A percentile compares a stretch with the other conserved stretches of the same genome.
Evolutionary conservation across 768 basidiomycete genomes (phyloP).

Genomic region (Hygrophoropsis aurantiaca): DNA sequence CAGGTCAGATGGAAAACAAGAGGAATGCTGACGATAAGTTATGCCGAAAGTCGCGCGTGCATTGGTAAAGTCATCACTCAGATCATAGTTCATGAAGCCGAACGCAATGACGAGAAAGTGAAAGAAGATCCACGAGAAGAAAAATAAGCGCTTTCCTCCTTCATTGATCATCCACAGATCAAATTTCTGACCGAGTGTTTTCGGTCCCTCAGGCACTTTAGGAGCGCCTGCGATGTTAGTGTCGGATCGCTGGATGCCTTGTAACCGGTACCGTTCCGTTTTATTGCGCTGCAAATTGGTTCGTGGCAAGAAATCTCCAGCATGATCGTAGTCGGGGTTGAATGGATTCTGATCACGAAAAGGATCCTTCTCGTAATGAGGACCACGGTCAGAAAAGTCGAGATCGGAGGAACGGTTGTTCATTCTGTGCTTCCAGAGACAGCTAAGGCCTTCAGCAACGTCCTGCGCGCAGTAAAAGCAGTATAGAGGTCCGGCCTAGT

Average conservation of each 20-base stretch:
- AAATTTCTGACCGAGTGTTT: conserved; percentile 45
- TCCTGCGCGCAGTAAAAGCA: conserved; percentile 18
- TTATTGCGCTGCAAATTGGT: conserved; percentile 78
- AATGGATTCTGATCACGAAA: conserved; percentile 32
- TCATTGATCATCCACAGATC: conserved; percentile 94
- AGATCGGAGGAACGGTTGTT: conserved; percentile 57
- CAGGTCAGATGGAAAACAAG: background rate
- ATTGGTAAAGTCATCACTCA: conserved; percentile 73
- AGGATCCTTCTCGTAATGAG: conserved; percentile 53
- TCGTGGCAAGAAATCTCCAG: conserved; percentile 29
- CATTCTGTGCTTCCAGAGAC: conserved; percentile 21
- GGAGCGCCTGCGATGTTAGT: conserved; percentile 30
- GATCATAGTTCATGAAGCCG: conserved; percentile 73
- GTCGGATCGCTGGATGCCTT: conserved; percentile 74
- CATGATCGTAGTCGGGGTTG: conserved; percentile 26
- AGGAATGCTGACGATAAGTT: conserved; percentile 62
- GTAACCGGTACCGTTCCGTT: conserved; percentile 78
- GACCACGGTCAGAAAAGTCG: conserved; percentile 64
- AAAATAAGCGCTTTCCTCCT: conserved; percentile 77
- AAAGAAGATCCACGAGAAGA: conserved; percentile 76
- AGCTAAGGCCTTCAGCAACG: conserved; percentile 13
- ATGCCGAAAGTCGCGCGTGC: conserved; percentile 73
- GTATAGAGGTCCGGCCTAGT: conserved; percentile 26
- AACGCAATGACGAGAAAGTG: conserved; percentile 77
- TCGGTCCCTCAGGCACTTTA: conserved; percentile 35